Percentiles rank a stretch among this genome's conserved stretches.
These are phyloP conservation scores for Potentilla sterilis DNA, from an alignment of 306 rosid genomes.

Conservation along the genomic window DNA sequence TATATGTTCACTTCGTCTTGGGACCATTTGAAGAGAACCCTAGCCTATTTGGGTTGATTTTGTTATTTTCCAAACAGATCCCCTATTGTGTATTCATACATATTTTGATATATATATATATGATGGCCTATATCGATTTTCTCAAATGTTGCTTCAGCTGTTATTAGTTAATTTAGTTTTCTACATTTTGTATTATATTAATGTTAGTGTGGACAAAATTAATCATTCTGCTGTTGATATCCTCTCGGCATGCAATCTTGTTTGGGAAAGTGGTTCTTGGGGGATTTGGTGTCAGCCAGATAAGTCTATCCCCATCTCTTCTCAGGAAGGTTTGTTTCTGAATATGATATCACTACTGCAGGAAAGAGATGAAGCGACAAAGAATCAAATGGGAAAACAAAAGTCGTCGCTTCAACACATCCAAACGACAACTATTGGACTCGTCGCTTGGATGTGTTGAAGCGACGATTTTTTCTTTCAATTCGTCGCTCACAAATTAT, in stretches of 20 bases:
- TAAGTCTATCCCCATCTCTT: constrained; percentile 80
- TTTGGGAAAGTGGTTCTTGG: constrained; percentile 95
- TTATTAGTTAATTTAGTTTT: constrained; percentile 23
- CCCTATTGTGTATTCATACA: background rate
- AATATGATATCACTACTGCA: constrained; percentile 27
- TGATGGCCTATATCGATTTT: background rate
- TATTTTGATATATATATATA: background rate
- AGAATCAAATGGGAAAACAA: too few species aligned
- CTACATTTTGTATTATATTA: constrained; percentile 21
- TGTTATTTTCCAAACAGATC: background rate
- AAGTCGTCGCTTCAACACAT: too few species aligned
- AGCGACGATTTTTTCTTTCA: too few species aligned
- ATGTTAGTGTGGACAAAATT: constrained; percentile 68
- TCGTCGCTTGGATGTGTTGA: too few species aligned
- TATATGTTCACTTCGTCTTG: background rate
- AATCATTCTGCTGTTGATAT: constrained; percentile 99
- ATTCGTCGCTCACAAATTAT: too few species aligned
- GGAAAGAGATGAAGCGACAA: too few species aligned
- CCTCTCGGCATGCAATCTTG: constrained; percentile 95
- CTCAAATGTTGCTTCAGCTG: constrained; percentile 21
- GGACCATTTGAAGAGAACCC: background rate
- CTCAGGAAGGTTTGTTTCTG: constrained; percentile 71
- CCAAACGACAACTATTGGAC: too few species aligned
- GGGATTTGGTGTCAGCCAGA: constrained; percentile 99
- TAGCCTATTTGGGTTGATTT: background rate